phyloP scores from a whole-genome alignment of 148 eudicot genomes.

The Heliamphora exappendiculata region DNA sequence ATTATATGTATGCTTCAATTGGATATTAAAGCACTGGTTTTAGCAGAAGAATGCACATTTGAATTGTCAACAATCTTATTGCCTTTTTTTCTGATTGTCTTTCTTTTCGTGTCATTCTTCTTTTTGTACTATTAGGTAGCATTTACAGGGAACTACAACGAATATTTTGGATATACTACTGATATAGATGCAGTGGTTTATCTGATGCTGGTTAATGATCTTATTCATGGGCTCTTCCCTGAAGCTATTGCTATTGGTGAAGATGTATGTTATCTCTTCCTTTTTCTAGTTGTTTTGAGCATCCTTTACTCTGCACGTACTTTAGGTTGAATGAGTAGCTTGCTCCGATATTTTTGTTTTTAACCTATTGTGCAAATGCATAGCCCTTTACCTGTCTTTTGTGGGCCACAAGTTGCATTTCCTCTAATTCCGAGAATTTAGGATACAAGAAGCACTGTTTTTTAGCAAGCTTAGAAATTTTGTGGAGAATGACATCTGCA shows the following conservation, averaged over 20 bases:
- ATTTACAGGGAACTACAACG: slow-evolving; percentile 88
- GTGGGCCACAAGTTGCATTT: too few species aligned
- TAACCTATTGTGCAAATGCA: too few species aligned
- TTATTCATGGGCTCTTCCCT: slow-evolving; percentile 87
- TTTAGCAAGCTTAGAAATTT: neutral
- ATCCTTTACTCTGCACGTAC: neutral
- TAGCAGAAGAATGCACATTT: neutral
- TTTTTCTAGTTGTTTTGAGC: slow-evolving; percentile 6
- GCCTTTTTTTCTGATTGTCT: neutral
- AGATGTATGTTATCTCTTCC: slow-evolving; percentile 61
- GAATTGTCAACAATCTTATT: neutral
- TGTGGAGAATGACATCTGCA: neutral
- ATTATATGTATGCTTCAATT: neutral
- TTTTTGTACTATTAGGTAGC: slow-evolving; percentile 34
- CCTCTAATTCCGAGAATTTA: too few species aligned
- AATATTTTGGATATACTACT: slow-evolving; percentile 81
- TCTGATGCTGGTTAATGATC: slow-evolving; percentile 95
- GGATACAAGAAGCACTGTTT: neutral
- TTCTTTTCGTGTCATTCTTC: neutral
- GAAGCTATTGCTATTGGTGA: slow-evolving; percentile 86
- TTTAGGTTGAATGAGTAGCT: neutral
- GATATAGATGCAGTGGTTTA: slow-evolving; percentile 96
- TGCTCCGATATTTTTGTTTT: neutral
- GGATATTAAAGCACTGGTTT: neutral
- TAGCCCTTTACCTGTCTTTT: neutral